These are phyloP conservation scores for Lactarius tabidus DNA, from an alignment of 768 basidiomycete genomes.

Conservation along the genomic window DNA sequence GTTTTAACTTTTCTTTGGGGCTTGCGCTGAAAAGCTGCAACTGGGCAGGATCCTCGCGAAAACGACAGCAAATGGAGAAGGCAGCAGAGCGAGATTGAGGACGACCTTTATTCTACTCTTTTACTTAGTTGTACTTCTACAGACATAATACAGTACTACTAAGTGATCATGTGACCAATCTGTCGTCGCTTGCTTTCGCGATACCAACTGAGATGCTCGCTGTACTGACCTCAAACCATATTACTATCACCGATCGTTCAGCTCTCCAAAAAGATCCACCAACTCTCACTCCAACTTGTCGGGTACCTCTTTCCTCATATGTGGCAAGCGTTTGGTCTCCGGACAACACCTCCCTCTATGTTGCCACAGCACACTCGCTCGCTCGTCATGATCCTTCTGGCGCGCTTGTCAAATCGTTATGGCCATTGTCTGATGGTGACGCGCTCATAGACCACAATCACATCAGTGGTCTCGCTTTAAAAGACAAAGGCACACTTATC, in stretches of 20 bases:
- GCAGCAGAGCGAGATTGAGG: slow-evolving; percentile 44
- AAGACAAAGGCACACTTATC: slow-evolving; percentile 42
- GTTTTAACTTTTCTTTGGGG: not conserved
- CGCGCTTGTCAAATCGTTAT: slow-evolving; percentile 43
- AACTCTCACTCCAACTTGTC: slow-evolving; percentile 33
- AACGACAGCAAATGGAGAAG: slow-evolving; percentile 64
- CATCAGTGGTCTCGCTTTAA: slow-evolving; percentile 34
- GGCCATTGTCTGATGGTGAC: slow-evolving; percentile 32
- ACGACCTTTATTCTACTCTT: not conserved
- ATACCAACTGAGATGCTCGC: slow-evolving; percentile 45
- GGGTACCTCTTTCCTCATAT: slow-evolving; percentile 33
- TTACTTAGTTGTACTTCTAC: not conserved
- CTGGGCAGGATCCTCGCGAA: slow-evolving; percentile 50
- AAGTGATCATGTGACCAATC: slow-evolving; percentile 3
- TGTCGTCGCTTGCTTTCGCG: not conserved
- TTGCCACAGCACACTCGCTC: slow-evolving; percentile 46
- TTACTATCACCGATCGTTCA: slow-evolving; percentile 45
- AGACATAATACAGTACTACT: no score
- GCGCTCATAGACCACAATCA: slow-evolving; percentile 33
- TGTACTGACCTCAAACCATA: slow-evolving; percentile 44
- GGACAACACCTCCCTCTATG: slow-evolving; percentile 52
- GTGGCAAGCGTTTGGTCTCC: slow-evolving; percentile 51
- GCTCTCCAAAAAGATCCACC: slow-evolving; percentile 44
- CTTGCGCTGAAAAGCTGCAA: slow-evolving; percentile 5
- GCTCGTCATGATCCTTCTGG: slow-evolving; percentile 50